Evolutionary conservation across 1,139 yeast species (phyloP).

Genomic region (Geotrichum armillariae): DNA sequence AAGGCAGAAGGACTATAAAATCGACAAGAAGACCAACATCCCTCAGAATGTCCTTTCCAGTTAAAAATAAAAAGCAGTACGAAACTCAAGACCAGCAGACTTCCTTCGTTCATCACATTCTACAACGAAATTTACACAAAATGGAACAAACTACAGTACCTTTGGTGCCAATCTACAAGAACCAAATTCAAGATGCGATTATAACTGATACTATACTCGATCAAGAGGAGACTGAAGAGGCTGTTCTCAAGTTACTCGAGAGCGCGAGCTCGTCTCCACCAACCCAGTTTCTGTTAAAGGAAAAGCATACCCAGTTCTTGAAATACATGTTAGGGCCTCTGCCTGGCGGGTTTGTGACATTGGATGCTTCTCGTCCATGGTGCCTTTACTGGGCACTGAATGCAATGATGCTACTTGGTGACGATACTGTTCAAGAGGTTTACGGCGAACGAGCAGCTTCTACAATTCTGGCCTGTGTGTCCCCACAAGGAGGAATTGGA

Average conservation of each 20-base stretch:
- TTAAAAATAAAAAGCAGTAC: not conserved
- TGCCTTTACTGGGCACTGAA: conserved; percentile 80
- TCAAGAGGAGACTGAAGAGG: conserved; percentile 47
- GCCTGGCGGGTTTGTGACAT: conserved; percentile 48
- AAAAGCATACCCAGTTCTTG: conserved; percentile 45
- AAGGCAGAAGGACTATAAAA: conserved; percentile 17
- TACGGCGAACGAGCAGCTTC: conserved; percentile 32
- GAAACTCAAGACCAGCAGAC: not conserved
- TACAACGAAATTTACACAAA: conserved; percentile 5
- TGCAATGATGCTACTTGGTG: conserved; percentile 47
- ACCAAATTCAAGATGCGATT: conserved; percentile 23
- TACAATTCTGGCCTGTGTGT: conserved; percentile 38
- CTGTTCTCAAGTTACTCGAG: conserved; percentile 37
- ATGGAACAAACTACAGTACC: not conserved
- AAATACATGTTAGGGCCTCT: conserved; percentile 48
- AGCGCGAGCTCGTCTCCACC: conserved; percentile 24
- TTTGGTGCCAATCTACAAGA: conserved; percentile 15
- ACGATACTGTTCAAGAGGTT: conserved; percentile 29
- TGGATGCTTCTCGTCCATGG: conserved; percentile 95
- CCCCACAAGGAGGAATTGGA: conserved; percentile 65
- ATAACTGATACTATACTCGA: conserved; percentile 32
- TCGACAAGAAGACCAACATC: conserved; percentile 5
- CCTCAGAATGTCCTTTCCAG: conserved; percentile 3
- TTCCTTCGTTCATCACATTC: conserved; percentile 12
- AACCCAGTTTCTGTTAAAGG: conserved; percentile 33